Base-by-base conservation (phyloP, 345 rosid species). In the Mercurialis annua region DNA sequence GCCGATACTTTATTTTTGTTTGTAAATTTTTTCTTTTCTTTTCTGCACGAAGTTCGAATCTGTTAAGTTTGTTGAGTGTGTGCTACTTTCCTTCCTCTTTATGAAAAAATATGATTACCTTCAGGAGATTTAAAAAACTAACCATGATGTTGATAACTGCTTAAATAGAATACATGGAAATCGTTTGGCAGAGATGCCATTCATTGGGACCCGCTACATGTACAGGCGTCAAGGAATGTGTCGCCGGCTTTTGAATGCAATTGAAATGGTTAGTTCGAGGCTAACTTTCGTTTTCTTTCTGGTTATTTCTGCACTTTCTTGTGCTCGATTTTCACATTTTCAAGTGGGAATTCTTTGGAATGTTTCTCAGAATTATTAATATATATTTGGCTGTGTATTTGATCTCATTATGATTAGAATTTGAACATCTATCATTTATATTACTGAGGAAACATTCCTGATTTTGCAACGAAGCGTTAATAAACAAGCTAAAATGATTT, bases 211-310 rank as follows among this genome's bases (percentile, higher is more conserved):
- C 52, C 95, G 99, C 60, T 74, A 85, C 66, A 51, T 80, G 77
- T 89, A 86, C 71, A 84, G 99, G 76, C 95, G 92, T 58, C 96
- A 86, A 81, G 92, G 99, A 60, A 94, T 94, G 99, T 94, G 99
- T 74, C 88, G 90, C 38, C 87, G 89, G 74, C 97, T 94, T 77
- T 79, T 94, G 46, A 54, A 42, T 66, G 99, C 88, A 66, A 82
- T 94, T 73, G 96, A 94, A 83, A 81, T 81, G 76, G 99, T 94
- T 88, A 43, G 90, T 80, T 53, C 50, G 58, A 29, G 62, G 60
- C 54, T 36, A 42, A 21, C 12, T 58, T 8, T 42, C 24, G 55
- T 44, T 36, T 24, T 30, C 21, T 47, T 51, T 34, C 49, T 50
- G 40, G 24, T 40, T 4, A 10, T 40, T 9, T 59, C 2, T 50